Evolutionary conservation across 2,329 filamentous ascomycete genomes (phyloP), one percentile per base, ranked within the genome.

Genomic region (Cytospora piceicola): DNA sequence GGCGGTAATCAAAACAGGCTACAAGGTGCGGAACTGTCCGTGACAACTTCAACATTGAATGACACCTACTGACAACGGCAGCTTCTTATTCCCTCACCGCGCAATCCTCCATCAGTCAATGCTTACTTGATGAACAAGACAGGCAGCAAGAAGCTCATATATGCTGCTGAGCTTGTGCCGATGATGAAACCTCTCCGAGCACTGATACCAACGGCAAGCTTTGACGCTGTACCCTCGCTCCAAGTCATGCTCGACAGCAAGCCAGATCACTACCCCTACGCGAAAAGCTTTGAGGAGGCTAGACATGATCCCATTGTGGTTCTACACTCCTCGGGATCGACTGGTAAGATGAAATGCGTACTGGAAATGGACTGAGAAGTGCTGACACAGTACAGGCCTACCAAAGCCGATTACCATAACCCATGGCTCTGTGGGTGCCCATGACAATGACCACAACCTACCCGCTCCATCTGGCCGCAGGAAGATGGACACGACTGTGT

Each of bases 1-100:
- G 22, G 77, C 76, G 2, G 74, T 71, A 12, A 74, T 78, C 29
- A 79, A 78, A 67, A 74, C 73, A 49, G 77, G 77, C 4, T 77
- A 78, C 42, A 77, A 76, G 54, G 75, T 71, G 14, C 6, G 12
- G n/a, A n/a, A n/a, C n/a, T n/a, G n/a, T n/a, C n/a, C n/a, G n/a
- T n/a, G n/a, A n/a, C n/a, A n/a, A n/a, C n/a, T n/a, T n/a, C n/a
- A n/a, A n/a, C n/a, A n/a, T n/a, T n/a, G n/a, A n/a, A n/a, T n/a
- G n/a, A n/a, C n/a, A n/a, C n/a, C n/a, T n/a, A n/a, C n/a, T n/a
- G n/a, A n/a, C n/a, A n/a, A n/a, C n/a, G n/a, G 53, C 32, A 73
- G 71, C 49, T 71, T 32, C 56, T 73, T 2, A 29, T 72, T n/a
- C 69, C 68, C 1, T 73, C 72, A 6, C 71, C 71, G 1, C 67